A percentile compares a stretch with the other conserved stretches of the same genome.
These are phyloP conservation scores for Pseudozyma hubeiensis DNA, from an alignment of 1,284 basidiomycete genomes.

Conservation along the genomic window DNA sequence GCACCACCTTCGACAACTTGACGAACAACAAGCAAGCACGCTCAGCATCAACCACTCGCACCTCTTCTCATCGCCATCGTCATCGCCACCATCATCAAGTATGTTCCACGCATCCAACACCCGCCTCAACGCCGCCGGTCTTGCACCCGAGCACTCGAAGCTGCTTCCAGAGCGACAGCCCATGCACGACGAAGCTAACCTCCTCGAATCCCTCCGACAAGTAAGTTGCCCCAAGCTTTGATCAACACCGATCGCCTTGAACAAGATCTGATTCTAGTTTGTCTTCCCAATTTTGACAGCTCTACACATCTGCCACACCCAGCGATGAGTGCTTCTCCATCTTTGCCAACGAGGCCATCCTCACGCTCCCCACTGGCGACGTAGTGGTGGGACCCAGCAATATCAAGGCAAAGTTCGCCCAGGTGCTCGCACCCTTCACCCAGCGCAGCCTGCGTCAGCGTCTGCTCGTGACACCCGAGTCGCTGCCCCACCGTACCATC, in stretches of 20 bases:
- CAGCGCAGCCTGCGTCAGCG: constrained; percentile 48
- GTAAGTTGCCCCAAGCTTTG: constrained; percentile 23
- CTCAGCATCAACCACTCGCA: neutral
- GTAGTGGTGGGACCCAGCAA: constrained; percentile 58
- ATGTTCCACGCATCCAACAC: constrained; percentile 61
- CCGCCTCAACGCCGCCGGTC: constrained; percentile 66
- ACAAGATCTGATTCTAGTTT: constrained; percentile 4
- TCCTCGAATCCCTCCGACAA: constrained; percentile 53
- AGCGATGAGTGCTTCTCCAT: constrained; percentile 35
- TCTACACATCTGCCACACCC: constrained; percentile 48
- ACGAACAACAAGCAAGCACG: neutral
- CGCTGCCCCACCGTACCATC: constrained; percentile 61
- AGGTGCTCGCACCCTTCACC: constrained; percentile 40
- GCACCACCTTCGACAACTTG: constrained; percentile 2
- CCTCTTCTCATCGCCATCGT: neutral
- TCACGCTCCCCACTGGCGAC: constrained; percentile 61
- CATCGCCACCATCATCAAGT: constrained; percentile 26
- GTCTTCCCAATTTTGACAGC: constrained; percentile 21
- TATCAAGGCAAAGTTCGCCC: constrained; percentile 43
- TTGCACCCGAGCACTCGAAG: constrained; percentile 66
- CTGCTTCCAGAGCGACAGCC: constrained; percentile 62
- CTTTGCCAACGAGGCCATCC: constrained; percentile 63
- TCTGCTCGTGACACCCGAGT: constrained; percentile 63
- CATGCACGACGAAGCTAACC: constrained; percentile 52
- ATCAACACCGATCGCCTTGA: neutral